Base-by-base conservation (phyloP, 1,284 basidiomycete species). In the Ganoderma boninense region DNA sequence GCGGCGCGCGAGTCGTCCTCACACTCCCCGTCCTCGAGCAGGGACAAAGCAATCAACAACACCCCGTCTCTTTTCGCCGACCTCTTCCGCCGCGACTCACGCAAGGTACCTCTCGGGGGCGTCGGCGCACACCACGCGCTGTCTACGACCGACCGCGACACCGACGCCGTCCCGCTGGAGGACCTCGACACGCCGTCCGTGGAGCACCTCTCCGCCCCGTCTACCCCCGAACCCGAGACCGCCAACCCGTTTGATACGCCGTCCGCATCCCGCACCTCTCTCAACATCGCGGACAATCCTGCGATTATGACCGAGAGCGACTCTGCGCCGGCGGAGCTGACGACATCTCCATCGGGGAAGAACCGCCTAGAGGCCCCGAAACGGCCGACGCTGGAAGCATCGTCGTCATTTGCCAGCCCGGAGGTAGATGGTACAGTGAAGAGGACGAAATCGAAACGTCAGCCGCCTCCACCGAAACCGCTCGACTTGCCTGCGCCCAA, bases 401-500 rank as follows among this genome's bases (percentile, higher is more conserved):
- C 78, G 0, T 60, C 76, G 13, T 78, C 77, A 1, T 71, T 66
- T 20, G 66, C 66, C 2, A 32, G 7, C 1, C 20, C 67, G 11
- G 29, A 59, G 8, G 29, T 2, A 43, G 20, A 43, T 20, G 43
- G 42, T 14, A 10, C 29, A 10, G 46, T 10, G 63, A 23, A 10
- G 69, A 74, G 49, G 35, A 43, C 20, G 1, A 56, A 35, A 10
- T 76, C 77, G 6, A 70, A 75, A 65, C 76, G 73, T 35, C 68
- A 72, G 46, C 77, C 85, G 79, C 79, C 81, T 0, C 85, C 87
- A 2, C 90, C 90, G 0, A 81, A 83, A 70, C 89, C 90, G 1
- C 79, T 93, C 13, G 86, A 83, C 56, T 80, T 92, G 0, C 90
- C 92, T 5, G 79, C 83, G 42, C 90, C 89, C 43, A 84, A 85